A percentile compares a stretch with the other conserved stretches of the same genome.
Conservation (phyloP, 192 early-diverging fungal species). For the Umbelopsis vinacea region DNA sequence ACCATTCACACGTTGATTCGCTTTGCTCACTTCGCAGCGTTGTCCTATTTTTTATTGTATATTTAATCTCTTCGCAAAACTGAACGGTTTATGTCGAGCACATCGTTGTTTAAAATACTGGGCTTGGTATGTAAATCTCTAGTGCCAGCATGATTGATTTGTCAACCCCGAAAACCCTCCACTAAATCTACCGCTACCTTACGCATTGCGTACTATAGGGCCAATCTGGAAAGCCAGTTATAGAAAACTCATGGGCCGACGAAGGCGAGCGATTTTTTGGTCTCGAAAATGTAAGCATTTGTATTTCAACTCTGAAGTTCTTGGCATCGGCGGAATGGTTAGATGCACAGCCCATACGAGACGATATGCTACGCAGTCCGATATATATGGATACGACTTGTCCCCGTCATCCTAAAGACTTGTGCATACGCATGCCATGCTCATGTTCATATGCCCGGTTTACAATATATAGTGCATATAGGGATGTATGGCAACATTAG, state of each 20-base stretch:
- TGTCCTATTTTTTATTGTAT: slow-evolving; percentile 4
- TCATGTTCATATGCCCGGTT: background rate
- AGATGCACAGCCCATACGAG: background rate
- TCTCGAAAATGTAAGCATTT: slow-evolving; percentile 79
- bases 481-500: too few relatives aligned
- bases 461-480: too few relatives aligned
- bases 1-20: slow-evolving; percentile 15
- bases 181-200: background rate
- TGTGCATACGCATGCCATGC: too few relatives aligned
- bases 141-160: background rate
- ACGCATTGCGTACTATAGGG: slow-evolving; percentile 35
- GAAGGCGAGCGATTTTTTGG: slow-evolving; percentile 84
- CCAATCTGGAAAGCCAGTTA: slow-evolving; percentile 44
- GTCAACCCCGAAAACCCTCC: slow-evolving; percentile 8
- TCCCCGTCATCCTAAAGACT: too few relatives aligned
- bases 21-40: background rate
- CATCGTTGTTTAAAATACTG: slow-evolving; percentile 58
- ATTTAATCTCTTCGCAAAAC: slow-evolving; percentile 7
- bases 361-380: background rate
- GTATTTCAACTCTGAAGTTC: background rate
- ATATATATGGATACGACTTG: too few relatives aligned
- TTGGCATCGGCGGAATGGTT: background rate
- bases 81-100: slow-evolving; percentile 39
- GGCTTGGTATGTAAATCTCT: slow-evolving; percentile 47
- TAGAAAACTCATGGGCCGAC: slow-evolving; percentile 52